Evolutionary conservation across 495 filamentous ascomycete genomes (phyloP).

Genomic region (Articulospora tetracladia): DNA sequence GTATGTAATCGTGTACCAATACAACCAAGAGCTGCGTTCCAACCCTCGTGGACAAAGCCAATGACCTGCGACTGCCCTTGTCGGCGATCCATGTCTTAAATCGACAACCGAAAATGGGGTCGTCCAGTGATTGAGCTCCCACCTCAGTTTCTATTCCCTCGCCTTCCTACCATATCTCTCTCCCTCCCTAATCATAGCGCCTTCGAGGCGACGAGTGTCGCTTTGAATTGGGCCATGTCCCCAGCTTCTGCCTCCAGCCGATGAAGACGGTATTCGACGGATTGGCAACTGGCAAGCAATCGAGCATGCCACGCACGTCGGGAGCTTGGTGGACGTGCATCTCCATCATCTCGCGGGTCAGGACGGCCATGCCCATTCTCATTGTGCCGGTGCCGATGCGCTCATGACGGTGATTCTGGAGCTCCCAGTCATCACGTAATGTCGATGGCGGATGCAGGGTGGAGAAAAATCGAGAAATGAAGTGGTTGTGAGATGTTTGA

Average conservation of each 20-base stretch:
- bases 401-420: slow-evolving; percentile 13
- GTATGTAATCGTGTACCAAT: neutral
- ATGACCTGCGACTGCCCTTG: neutral
- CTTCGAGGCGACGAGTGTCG: neutral
- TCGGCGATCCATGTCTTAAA: neutral
- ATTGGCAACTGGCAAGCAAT: slow-evolving; percentile 12
- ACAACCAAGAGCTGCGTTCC: neutral
- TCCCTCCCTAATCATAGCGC: neutral
- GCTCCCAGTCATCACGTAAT: slow-evolving; percentile 9
- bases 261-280: neutral
- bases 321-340: slow-evolving; percentile 20
- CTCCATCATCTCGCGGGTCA: slow-evolving; percentile 17
- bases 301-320: slow-evolving; percentile 15
- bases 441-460: neutral
- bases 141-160: neutral
- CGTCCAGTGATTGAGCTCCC: neutral
- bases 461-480: neutral
- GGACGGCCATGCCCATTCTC: slow-evolving; percentile 8
- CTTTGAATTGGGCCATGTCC: slow-evolving; percentile 17
- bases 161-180: neutral
- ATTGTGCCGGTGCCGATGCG: slow-evolving; percentile 5
- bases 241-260: slow-evolving; percentile 19
- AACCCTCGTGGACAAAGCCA: neutral
- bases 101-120: too few species aligned
- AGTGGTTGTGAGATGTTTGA: slow-evolving; percentile 5